phyloP scores from a whole-genome alignment of 2,329 filamentous ascomycete species.

The Exophiala calicioides region DNA sequence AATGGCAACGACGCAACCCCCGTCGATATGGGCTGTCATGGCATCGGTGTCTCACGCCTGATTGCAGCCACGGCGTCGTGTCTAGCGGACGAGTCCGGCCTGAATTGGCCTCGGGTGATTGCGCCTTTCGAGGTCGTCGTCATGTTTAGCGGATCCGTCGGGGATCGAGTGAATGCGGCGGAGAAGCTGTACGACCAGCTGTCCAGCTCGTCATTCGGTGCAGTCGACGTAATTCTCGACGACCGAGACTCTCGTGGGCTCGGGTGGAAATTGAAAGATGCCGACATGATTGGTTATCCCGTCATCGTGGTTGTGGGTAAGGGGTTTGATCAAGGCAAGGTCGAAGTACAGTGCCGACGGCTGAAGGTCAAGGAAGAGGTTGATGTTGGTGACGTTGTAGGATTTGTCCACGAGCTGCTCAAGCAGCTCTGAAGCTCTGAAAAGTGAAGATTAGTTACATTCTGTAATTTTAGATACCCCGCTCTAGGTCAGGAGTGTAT shows the following conservation, averaged over 20 bases:
- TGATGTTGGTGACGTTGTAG: slow-evolving; percentile 50
- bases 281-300: slow-evolving; percentile 85
- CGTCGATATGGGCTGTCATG: slow-evolving; percentile 94
- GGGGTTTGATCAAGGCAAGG: slow-evolving; percentile 60
- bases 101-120: slow-evolving; percentile 86
- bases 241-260: slow-evolving; percentile 66
- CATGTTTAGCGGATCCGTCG: slow-evolving; percentile 54
- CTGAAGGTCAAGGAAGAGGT: slow-evolving; percentile 65
- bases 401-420: slow-evolving; percentile 52
- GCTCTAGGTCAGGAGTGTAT: slow-evolving; percentile 7
- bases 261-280: slow-evolving; percentile 86
- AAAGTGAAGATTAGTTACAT: slow-evolving; percentile 2
- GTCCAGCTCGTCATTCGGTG: slow-evolving; percentile 25
- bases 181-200: slow-evolving; percentile 66
- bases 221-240: slow-evolving; percentile 70
- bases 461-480: slow-evolving; percentile 18
- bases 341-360: slow-evolving; percentile 78
- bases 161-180: slow-evolving; percentile 46
- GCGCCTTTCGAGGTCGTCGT: slow-evolving; percentile 80
- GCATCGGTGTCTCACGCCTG: slow-evolving; percentile 88
- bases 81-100: slow-evolving; percentile 67
- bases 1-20: slow-evolving; percentile 46
- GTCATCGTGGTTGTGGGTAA: slow-evolving; percentile 77
- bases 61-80: slow-evolving; percentile 82
- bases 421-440: slow-evolving; percentile 50